These are phyloP conservation scores for Nematocida ausubeli DNA, from an alignment of 371 early-diverging fungal genomes.

Conservation along the genomic window DNA sequence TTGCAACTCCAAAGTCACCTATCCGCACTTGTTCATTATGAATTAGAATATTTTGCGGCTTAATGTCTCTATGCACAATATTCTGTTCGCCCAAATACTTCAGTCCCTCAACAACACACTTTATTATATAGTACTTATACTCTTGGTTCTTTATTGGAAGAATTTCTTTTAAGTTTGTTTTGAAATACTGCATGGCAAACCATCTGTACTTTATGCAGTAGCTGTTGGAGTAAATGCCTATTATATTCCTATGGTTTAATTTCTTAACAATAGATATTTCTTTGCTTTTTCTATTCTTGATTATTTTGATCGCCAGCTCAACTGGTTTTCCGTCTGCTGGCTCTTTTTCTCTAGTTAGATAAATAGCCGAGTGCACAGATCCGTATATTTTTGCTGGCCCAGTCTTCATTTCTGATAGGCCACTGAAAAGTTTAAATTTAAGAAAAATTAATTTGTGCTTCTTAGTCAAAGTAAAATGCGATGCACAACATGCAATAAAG, in stretches of 20 bases:
- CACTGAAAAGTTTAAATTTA: conserved; percentile 9
- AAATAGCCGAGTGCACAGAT: background rate
- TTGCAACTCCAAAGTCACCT: conserved; percentile 87
- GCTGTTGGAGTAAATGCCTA: background rate
- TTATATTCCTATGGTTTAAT: background rate
- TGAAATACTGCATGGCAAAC: conserved; percentile 68
- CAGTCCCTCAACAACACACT: conserved; percentile 86
- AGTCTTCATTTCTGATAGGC: background rate
- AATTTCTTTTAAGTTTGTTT: conserved; percentile 84
- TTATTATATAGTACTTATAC: conserved; percentile 92
- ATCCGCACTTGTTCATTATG: conserved; percentile 78
- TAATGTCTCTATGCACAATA: conserved; percentile 94
- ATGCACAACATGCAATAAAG: conserved; percentile 35
- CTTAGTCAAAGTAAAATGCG: conserved; percentile 23
- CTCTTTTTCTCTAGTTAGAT: background rate
- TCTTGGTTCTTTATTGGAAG: conserved; percentile 84
- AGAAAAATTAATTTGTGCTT: background rate
- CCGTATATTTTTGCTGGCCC: background rate
- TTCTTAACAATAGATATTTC: conserved; percentile 2
- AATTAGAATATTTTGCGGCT: conserved; percentile 91
- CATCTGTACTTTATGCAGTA: background rate
- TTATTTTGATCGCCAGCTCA: background rate
- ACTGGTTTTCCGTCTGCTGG: background rate
- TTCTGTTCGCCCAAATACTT: conserved; percentile 81
- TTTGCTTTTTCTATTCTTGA: background rate